phyloP scores from a whole-genome alignment of 257 asterid genomes.

The Gentiana straminea region DNA sequence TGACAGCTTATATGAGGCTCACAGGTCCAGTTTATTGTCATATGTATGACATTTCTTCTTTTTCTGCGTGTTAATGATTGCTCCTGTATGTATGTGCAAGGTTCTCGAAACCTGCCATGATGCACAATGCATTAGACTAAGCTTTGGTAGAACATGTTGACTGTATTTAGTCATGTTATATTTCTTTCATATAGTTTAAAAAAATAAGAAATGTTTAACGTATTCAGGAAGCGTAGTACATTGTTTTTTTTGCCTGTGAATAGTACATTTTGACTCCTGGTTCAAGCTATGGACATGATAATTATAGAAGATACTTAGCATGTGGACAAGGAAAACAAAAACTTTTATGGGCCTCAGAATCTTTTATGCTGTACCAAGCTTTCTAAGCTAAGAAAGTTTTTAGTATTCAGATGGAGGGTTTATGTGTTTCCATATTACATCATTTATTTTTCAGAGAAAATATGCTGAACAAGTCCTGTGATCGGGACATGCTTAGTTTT shows the following conservation, averaged over 20 bases:
- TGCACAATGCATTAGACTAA: background rate
- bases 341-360: too few species aligned
- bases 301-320: too few species aligned
- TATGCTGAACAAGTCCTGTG: background rate
- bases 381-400: too few species aligned
- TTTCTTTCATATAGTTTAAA: too few species aligned
- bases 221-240: too few species aligned
- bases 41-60: constrained; percentile 10
- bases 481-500: too few species aligned
- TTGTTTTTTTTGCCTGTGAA: too few species aligned
- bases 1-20: constrained; percentile 75
- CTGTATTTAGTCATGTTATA: background rate
- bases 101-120: constrained; percentile 1
- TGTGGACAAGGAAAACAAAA: too few species aligned
- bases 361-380: too few species aligned
- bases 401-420: background rate
- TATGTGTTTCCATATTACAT: background rate
- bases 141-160: background rate
- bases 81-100: background rate
- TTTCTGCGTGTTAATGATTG: background rate
- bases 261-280: too few species aligned
- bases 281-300: too few species aligned
- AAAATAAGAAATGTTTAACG: too few species aligned
- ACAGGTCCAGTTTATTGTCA: constrained; percentile 53
- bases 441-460: background rate